phyloP scores from a whole-genome alignment of 805 yeast genomes.

The Spathaspora boniae region DNA sequence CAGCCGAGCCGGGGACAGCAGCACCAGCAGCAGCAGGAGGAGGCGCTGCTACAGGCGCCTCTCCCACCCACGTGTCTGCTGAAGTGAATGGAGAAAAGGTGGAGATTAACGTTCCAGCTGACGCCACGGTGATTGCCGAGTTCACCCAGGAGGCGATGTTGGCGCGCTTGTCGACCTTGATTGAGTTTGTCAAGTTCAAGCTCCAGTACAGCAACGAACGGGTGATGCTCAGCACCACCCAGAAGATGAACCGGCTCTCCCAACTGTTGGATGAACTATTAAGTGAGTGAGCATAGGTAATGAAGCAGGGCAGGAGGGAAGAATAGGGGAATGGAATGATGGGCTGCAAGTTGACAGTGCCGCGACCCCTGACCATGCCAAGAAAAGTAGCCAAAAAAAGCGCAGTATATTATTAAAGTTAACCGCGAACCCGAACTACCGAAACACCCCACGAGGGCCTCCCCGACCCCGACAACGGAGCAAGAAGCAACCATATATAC shows the following conservation, averaged over 20 bases:
- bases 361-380: too few relatives aligned
- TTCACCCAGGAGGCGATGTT: constrained; percentile 2
- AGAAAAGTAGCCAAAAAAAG: too few relatives aligned
- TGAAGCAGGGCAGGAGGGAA: background rate
- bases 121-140: background rate
- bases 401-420: too few relatives aligned
- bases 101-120: background rate
- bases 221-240: constrained; percentile 5
- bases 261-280: constrained; percentile 3
- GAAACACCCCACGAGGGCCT: too few relatives aligned
- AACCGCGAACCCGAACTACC: too few relatives aligned
- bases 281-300: too few relatives aligned
- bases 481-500: too few relatives aligned
- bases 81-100: constrained; percentile 4
- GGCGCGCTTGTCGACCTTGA: constrained; percentile 3
- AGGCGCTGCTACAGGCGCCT: too few relatives aligned
- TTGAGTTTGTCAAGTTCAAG: constrained; percentile 6
- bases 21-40: too few relatives aligned
- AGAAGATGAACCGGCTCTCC: constrained; percentile 2
- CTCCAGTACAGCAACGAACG: constrained; percentile 8
- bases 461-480: too few relatives aligned
- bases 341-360: too few relatives aligned
- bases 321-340: background rate
- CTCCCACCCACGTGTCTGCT: too few relatives aligned
- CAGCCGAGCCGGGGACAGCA: constrained; percentile 4